phyloP scores from a whole-genome alignment of 306 rosid species.

The Biancaea sappan region DNA sequence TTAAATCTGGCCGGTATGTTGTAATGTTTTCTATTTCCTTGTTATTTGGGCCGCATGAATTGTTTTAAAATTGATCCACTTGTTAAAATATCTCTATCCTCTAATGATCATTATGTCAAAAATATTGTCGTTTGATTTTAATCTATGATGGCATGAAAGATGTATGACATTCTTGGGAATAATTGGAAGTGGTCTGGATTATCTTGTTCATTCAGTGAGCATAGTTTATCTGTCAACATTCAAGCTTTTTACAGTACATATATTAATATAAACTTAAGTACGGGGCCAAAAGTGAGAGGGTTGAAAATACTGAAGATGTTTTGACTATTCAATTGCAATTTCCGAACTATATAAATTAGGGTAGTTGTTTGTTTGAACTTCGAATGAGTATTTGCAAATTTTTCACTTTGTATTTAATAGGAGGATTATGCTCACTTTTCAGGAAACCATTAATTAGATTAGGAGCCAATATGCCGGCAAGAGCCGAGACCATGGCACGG shows the following conservation, averaged over 20 bases:
- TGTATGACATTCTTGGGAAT: constrained; percentile 28
- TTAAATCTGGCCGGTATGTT: constrained; percentile 88
- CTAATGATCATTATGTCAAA: background rate
- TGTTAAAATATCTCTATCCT: background rate
- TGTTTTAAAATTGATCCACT: background rate
- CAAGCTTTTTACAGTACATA: constrained; percentile 8
- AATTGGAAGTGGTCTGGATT: constrained; percentile 41
- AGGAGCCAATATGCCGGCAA: constrained; percentile 97
- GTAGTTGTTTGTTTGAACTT: constrained; percentile 4
- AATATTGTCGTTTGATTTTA: constrained; percentile 7
- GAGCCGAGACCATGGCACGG: constrained; percentile 88
- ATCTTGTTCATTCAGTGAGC: constrained; percentile 31
- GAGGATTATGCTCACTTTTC: constrained; percentile 32
- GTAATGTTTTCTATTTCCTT: constrained; percentile 6
- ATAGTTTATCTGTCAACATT: constrained; percentile 34
- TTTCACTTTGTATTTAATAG: background rate
- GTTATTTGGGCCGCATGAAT: background rate
- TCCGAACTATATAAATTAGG: background rate
- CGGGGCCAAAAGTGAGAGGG: background rate
- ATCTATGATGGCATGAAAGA: constrained; percentile 19
- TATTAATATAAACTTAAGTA: background rate
- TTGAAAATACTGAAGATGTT: background rate
- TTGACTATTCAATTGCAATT: background rate
- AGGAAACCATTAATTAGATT: constrained; percentile 87
- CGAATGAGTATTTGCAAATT: background rate